phyloP scores from a whole-genome alignment of 148 eudicot species.

The Agrostemma githago region DNA sequence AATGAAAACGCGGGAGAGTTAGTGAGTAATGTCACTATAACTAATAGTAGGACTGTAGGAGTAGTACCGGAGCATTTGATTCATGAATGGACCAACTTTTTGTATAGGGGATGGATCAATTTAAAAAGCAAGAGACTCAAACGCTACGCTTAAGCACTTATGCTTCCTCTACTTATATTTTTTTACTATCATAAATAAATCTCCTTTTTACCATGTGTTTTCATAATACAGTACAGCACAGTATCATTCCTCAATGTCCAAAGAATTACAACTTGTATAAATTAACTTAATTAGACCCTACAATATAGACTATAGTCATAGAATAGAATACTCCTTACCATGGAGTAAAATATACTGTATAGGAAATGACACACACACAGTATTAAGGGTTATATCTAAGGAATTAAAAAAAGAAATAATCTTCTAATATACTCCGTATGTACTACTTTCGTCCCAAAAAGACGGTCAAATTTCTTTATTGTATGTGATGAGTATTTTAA shows the following conservation, averaged over 20 bases:
- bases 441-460: no score
- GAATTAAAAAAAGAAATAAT: no score
- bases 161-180: constrained; percentile 8
- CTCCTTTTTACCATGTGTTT: constrained; percentile 13
- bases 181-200: constrained; percentile 5
- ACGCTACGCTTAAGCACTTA: constrained; percentile 8
- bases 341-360: no score
- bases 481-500: no score
- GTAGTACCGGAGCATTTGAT: constrained; percentile 8
- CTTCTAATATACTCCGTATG: no score
- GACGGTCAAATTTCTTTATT: no score
- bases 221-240: not conserved
- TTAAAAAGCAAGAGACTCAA: constrained; percentile 30
- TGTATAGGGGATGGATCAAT: constrained; percentile 16
- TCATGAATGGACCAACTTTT: constrained; percentile 10
- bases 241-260: constrained; percentile 14
- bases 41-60: no score
- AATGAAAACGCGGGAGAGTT: no score
- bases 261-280: not conserved
- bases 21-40: not conserved
- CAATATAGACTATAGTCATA: no score
- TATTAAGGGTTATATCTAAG: no score
- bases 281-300: not conserved
- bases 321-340: no score
- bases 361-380: no score